These are phyloP conservation scores for Aspergillus homomorphus DNA, from an alignment of 495 filamentous ascomycete genomes.

Conservation along the genomic window DNA sequence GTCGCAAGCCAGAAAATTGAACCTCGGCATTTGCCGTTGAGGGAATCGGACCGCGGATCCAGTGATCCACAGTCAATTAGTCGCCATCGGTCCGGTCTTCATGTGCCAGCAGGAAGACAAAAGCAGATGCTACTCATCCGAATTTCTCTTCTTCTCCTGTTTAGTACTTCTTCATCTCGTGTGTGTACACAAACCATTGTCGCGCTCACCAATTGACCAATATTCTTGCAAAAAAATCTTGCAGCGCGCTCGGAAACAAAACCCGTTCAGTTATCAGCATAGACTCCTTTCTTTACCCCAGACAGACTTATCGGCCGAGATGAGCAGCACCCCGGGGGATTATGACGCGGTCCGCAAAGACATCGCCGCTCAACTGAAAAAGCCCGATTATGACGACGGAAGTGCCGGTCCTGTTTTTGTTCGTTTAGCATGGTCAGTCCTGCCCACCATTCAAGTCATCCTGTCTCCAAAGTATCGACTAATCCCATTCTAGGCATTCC, in stretches of 20 bases:
- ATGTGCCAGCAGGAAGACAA: slow-evolving; percentile 28
- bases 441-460: background rate
- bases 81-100: slow-evolving; percentile 20
- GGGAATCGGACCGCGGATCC: slow-evolving; percentile 34
- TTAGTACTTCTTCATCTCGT: slow-evolving; percentile 7
- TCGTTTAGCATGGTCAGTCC: slow-evolving; percentile 56
- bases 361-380: slow-evolving; percentile 53
- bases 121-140: slow-evolving; percentile 16
- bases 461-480: background rate
- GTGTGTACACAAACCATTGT: background rate
- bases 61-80: slow-evolving; percentile 13
- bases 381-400: slow-evolving; percentile 61
- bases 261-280: slow-evolving; percentile 7
- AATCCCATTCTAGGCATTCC: slow-evolving; percentile 46
- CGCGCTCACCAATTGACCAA: background rate
- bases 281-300: slow-evolving; percentile 14
- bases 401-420: slow-evolving; percentile 61
- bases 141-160: slow-evolving; percentile 11
- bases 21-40: slow-evolving; percentile 37
- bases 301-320: slow-evolving; percentile 36
- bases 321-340: slow-evolving; percentile 43
- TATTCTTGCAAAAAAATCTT: background rate
- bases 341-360: slow-evolving; percentile 53
- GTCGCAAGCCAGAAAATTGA: slow-evolving; percentile 11
- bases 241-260: background rate